Percentiles rank a stretch among this genome's conserved stretches.
These are phyloP conservation scores for Vitis rotundifolia DNA, from an alignment of 164 flowering plant genomes.

Conservation along the genomic window DNA sequence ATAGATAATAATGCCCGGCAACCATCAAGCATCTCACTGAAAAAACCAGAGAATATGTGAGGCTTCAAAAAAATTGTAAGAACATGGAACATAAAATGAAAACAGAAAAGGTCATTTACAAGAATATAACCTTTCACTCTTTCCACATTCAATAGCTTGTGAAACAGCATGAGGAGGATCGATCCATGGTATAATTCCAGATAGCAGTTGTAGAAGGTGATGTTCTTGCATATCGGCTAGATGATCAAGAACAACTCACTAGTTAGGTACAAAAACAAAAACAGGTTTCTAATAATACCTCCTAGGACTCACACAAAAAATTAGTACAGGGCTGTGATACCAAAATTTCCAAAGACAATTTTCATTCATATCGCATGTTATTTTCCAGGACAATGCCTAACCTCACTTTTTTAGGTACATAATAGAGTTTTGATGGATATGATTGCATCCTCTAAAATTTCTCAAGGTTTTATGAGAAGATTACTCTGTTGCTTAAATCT, in stretches of 20 bases:
- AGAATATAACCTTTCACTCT: slow-evolving; percentile 81
- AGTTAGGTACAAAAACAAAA: background rate
- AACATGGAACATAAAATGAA: background rate
- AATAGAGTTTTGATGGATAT: background rate
- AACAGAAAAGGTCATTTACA: slow-evolving; percentile 6
- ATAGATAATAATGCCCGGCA: slow-evolving; percentile 84
- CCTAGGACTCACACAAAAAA: too few relatives aligned
- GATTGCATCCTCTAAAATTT: background rate
- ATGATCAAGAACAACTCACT: slow-evolving; percentile 18
- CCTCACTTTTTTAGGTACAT: too few relatives aligned
- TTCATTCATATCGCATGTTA: too few relatives aligned
- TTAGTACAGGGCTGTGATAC: too few relatives aligned
- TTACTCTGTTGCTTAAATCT: background rate
- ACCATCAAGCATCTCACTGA: slow-evolving; percentile 97
- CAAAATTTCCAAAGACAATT: too few relatives aligned
- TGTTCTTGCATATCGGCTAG: slow-evolving; percentile 70
- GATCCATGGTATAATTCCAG: slow-evolving; percentile 79
- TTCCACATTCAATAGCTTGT: slow-evolving; percentile 69
- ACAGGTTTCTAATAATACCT: too few relatives aligned
- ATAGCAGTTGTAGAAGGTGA: slow-evolving; percentile 72
- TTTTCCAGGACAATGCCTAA: too few relatives aligned
- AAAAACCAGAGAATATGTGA: slow-evolving; percentile 12
- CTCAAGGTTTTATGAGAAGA: background rate
- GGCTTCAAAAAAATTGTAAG: background rate
- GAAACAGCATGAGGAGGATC: slow-evolving; percentile 78